Evolutionary conservation across 805 yeast genomes (phyloP).

Genomic region (Cyberlindnera subsufficiens): DNA sequence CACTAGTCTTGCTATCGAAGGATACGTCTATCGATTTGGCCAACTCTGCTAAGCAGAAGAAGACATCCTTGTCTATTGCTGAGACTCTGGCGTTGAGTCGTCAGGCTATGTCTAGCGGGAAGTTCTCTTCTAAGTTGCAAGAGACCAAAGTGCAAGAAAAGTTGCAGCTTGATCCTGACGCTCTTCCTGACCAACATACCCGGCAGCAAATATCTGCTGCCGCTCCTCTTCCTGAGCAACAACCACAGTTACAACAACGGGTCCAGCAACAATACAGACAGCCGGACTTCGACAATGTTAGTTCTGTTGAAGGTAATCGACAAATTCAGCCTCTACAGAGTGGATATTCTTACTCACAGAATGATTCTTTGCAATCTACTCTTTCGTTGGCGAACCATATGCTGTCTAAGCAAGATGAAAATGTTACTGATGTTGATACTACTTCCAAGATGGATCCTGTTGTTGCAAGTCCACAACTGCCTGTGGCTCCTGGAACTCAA

Average conservation of each 20-base stretch:
- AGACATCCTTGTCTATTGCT: constrained; percentile 43
- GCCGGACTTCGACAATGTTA: not conserved
- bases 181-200: not conserved
- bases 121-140: constrained; percentile 22
- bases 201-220: constrained; percentile 1
- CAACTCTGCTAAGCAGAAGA: constrained; percentile 18
- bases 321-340: no score
- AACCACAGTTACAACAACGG: constrained; percentile 1
- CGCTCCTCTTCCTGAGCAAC: not conserved
- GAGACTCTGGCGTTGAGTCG: constrained; percentile 54
- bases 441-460: not conserved
- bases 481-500: constrained; percentile 14
- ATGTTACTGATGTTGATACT: not conserved
- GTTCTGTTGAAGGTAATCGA: not conserved
- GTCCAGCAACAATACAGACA: not conserved
- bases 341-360: not conserved
- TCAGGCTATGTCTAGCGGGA: constrained; percentile 34
- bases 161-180: not conserved
- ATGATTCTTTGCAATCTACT: not conserved
- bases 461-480: constrained; percentile 7
- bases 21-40: constrained; percentile 24
- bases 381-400: constrained; percentile 9
- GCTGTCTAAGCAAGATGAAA: constrained; percentile 5
- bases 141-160: constrained; percentile 8
- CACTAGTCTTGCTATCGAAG: constrained; percentile 18